A percentile compares a stretch with the other conserved stretches of the same genome.
These are phyloP conservation scores for Capsicum chinense DNA, from an alignment of 257 asterid species.

Conservation along the genomic window DNA sequence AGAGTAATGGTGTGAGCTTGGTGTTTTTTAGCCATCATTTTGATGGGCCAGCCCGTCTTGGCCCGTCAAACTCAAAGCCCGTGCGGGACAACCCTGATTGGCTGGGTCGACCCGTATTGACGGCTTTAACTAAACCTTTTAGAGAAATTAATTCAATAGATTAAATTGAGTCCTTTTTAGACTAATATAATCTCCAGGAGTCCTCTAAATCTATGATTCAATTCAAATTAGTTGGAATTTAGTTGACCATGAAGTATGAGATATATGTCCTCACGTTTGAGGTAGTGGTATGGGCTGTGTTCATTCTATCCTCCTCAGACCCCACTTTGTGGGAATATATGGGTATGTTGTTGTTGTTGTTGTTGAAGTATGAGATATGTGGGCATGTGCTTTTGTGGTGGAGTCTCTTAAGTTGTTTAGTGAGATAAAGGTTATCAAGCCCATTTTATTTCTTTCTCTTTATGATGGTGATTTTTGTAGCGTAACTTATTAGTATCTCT, in stretches of 20 bases:
- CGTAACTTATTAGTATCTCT: not conserved
- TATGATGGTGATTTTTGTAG: not conserved
- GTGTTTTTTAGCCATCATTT: too few relatives aligned
- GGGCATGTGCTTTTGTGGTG: constrained; percentile 17
- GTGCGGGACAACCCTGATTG: too few relatives aligned
- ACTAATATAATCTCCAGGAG: not conserved
- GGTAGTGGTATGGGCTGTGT: too few relatives aligned
- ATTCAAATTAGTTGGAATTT: not conserved
- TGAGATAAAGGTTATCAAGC: not conserved
- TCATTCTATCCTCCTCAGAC: too few relatives aligned
- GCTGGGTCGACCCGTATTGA: too few relatives aligned
- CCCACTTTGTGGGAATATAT: too few relatives aligned
- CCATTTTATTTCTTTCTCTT: not conserved
- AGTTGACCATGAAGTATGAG: not conserved
- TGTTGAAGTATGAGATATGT: not conserved
- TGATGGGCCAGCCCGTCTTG: too few relatives aligned
- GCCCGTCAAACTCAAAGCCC: too few relatives aligned
- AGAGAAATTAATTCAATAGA: not conserved
- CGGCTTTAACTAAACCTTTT: not conserved
- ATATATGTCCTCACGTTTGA: not conserved
- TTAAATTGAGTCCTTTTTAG: not conserved
- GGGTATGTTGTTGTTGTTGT: too few relatives aligned
- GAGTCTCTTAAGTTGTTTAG: not conserved
- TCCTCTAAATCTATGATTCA: not conserved
- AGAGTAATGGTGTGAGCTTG: too few relatives aligned